phyloP scores from a whole-genome alignment of 179 eudicot species.

The Beta corolliflora region DNA sequence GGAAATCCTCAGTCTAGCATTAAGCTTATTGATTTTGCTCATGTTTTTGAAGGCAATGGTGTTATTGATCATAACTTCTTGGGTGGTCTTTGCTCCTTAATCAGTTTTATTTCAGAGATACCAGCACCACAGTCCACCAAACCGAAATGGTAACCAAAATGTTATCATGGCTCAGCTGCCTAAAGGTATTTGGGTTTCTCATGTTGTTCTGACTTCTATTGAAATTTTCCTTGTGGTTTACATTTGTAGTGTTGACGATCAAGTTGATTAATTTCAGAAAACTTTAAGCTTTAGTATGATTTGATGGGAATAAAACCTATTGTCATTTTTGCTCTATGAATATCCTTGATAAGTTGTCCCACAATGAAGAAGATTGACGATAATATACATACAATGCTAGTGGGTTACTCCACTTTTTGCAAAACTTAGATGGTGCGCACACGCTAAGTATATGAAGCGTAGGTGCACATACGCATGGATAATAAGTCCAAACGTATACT shows the following conservation, averaged over 20 bases:
- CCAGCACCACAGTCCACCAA: conserved; percentile 17
- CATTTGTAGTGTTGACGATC: background rate
- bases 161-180: conserved; percentile 6
- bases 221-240: background rate
- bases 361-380: no score
- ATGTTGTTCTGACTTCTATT: background rate
- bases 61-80: conserved; percentile 86
- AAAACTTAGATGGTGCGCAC: no score
- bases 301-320: background rate
- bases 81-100: conserved; percentile 86
- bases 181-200: background rate
- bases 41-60: conserved; percentile 66
- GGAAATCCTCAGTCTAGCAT: conserved; percentile 43
- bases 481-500: no score
- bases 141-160: conserved; percentile 9
- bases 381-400: no score
- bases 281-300: background rate
- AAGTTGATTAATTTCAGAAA: background rate
- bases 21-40: conserved; percentile 88
- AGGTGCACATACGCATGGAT: no score
- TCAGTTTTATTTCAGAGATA: conserved; percentile 60
- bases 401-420: no score
- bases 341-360: background rate
- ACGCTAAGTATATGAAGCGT: no score
- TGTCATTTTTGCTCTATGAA: background rate